phyloP scores from a whole-genome alignment of 345 rosid genomes.

The Eucalyptus grandis region DNA sequence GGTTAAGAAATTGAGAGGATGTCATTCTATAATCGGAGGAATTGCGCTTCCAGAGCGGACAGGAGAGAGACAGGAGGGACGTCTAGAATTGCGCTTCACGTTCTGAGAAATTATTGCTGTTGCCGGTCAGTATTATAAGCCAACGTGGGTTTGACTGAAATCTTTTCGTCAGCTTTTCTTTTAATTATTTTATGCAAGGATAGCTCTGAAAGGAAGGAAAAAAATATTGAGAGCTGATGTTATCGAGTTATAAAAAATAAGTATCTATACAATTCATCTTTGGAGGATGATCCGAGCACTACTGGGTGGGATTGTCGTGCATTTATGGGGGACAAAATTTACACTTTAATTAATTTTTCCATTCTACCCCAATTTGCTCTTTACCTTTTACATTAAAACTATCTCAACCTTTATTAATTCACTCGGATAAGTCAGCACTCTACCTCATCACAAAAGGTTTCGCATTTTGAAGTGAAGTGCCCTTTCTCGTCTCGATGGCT shows the following conservation, averaged over 20 bases:
- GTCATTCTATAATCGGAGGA: background rate
- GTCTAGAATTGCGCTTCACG: background rate
- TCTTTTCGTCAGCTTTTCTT: background rate
- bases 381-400: background rate
- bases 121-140: background rate
- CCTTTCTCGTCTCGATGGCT: background rate
- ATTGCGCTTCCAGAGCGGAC: background rate
- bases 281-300: background rate
- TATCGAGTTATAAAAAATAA: background rate
- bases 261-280: background rate
- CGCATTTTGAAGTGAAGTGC: background rate
- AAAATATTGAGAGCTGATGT: background rate
- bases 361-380: background rate
- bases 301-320: background rate
- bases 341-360: background rate
- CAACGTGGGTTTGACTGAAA: background rate
- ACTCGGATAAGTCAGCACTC: background rate
- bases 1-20: background rate
- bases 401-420: background rate
- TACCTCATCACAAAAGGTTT: background rate
- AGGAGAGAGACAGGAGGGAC: background rate
- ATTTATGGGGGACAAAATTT: background rate
- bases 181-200: background rate
- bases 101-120: background rate
- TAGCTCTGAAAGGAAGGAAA: background rate